phyloP scores from a whole-genome alignment of 2,329 filamentous ascomycete species.

The Botrytis paeoniae region DNA sequence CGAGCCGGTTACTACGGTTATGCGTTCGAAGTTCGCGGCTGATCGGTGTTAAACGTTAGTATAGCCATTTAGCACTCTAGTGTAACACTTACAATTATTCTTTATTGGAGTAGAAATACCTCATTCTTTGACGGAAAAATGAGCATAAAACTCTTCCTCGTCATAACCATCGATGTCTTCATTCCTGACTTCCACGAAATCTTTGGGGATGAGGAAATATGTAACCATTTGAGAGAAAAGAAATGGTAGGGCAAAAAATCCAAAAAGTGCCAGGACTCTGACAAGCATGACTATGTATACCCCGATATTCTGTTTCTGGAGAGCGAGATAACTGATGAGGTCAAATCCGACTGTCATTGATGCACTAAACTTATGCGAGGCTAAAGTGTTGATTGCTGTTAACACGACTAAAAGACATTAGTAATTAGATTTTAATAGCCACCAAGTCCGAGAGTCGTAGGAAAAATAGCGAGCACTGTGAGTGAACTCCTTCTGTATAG shows the following conservation, averaged over 20 bases:
- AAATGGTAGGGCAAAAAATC: neutral
- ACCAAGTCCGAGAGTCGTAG: neutral
- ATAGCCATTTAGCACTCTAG: neutral
- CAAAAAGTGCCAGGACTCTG: neutral
- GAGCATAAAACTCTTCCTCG: neutral
- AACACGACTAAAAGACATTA: neutral
- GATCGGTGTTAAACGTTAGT: neutral
- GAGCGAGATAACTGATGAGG: neutral
- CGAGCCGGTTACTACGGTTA: neutral
- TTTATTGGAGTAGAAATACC: neutral
- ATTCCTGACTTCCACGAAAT: slow-evolving; percentile 1
- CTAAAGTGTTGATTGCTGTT: neutral
- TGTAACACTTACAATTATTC: neutral
- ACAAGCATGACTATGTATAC: neutral
- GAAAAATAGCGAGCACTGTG: neutral
- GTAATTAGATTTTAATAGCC: neutral
- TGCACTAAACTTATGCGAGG: neutral
- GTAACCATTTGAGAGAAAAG: neutral
- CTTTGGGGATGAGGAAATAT: slow-evolving; percentile 2
- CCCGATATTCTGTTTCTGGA: neutral
- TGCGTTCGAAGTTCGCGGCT: too few species aligned
- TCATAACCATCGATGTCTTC: slow-evolving; percentile 10
- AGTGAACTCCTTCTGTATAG: neutral
- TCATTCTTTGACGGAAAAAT: neutral
- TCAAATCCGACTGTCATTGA: neutral